These are phyloP conservation scores for Mucor plumbeus DNA, from an alignment of 371 early-diverging fungal genomes.

Conservation along the genomic window DNA sequence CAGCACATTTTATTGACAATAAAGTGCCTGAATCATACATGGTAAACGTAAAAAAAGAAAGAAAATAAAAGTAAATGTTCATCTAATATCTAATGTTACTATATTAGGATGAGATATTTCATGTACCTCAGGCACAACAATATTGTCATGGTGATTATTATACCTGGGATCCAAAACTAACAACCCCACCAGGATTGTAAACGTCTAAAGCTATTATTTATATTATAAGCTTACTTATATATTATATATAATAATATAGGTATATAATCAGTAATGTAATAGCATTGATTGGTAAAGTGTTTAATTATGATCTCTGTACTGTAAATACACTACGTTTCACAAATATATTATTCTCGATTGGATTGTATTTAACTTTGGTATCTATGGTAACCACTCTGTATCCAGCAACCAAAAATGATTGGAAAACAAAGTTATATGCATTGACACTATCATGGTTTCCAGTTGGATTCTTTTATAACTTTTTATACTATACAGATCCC, in stretches of 20 bases:
- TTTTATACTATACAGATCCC: constrained; percentile 92
- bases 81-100: neutral
- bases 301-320: constrained; percentile 50
- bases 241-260: constrained; percentile 23
- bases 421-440: constrained; percentile 43
- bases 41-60: constrained; percentile 38
- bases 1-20: constrained; percentile 29
- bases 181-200: constrained; percentile 97
- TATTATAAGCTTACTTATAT: neutral
- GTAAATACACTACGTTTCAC: constrained; percentile 57
- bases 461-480: constrained; percentile 80
- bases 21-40: constrained; percentile 63
- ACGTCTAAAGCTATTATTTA: neutral
- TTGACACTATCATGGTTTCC: constrained; percentile 78
- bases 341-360: constrained; percentile 61
- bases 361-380: constrained; percentile 52
- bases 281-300: constrained; percentile 12
- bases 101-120: constrained; percentile 92
- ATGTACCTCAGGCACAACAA: constrained; percentile 87
- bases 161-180: constrained; percentile 91
- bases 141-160: constrained; percentile 79
- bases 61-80: neutral
- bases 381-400: constrained; percentile 44
- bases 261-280: constrained; percentile 52
- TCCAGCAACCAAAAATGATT: constrained; percentile 16